Conservation (phyloP, 345 rosid genomes). For the Gossypium ekmanianum region DNA sequence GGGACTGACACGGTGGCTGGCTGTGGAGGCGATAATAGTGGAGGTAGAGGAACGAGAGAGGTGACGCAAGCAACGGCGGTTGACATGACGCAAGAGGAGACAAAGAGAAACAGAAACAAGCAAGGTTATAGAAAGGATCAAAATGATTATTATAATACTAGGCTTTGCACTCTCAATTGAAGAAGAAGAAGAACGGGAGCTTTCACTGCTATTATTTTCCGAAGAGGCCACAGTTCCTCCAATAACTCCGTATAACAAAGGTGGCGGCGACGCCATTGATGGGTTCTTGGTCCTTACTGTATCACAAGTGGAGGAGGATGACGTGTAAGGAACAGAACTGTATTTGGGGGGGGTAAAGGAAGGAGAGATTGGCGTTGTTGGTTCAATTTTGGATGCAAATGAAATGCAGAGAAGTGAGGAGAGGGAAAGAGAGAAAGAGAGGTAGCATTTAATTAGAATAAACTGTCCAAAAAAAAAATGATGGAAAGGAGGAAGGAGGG, state of each 20-base stretch:
- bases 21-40: not conserved
- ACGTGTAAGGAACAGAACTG: not conserved
- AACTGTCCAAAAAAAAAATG: not conserved
- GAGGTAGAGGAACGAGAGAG: slow-evolving; percentile 26
- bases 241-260: slow-evolving; percentile 13
- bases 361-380: slow-evolving; percentile 3
- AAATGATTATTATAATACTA: slow-evolving; percentile 48
- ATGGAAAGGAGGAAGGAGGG: not conserved
- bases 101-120: slow-evolving; percentile 64
- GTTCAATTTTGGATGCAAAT: not conserved
- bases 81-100: slow-evolving; percentile 67
- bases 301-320: not conserved
- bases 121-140: slow-evolving; percentile 55
- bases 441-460: slow-evolving; percentile 10
- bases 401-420: not conserved
- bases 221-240: slow-evolving; percentile 19
- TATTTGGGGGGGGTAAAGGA: not conserved
- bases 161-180: slow-evolving; percentile 51
- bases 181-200: slow-evolving; percentile 14
- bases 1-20: slow-evolving; percentile 48
- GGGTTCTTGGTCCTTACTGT: too few relatives aligned
- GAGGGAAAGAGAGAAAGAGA: not conserved
- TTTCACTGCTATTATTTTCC: not conserved
- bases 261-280: slow-evolving; percentile 14
- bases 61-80: slow-evolving; percentile 49